A percentile compares a stretch with the other conserved stretches of the same genome.
Evolutionary conservation across 176 grass and related monocot species (phyloP).

Genomic region (Musa schizocarpa): DNA sequence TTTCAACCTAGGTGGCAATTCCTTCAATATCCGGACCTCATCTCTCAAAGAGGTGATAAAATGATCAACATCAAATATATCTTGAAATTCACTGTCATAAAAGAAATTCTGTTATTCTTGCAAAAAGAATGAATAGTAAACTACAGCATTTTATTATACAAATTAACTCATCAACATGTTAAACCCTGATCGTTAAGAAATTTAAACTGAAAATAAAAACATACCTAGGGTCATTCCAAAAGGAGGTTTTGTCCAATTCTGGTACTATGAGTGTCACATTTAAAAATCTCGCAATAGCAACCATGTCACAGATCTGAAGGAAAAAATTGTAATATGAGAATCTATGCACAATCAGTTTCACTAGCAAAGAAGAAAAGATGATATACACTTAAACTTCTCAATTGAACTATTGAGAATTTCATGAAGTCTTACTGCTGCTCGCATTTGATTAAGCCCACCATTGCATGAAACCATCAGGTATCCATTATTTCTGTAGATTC

Average conservation of each 20-base stretch:
- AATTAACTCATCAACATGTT: background rate
- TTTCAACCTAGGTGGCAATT: conserved; percentile 66
- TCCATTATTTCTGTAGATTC: conserved; percentile 81
- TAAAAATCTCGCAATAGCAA: conserved; percentile 85
- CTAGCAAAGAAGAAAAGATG: too few species aligned
- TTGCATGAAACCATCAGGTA: conserved; percentile 96
- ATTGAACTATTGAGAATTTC: background rate
- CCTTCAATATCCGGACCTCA: conserved; percentile 77
- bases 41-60: conserved; percentile 88
- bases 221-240: conserved; percentile 87
- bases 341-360: background rate
- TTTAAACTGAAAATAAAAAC: conserved; percentile 5
- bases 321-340: conserved; percentile 6
- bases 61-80: conserved; percentile 95
- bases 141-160: background rate
- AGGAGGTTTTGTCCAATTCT: conserved; percentile 84
- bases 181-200: background rate
- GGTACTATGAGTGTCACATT: conserved; percentile 87
- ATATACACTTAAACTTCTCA: background rate
- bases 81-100: conserved; percentile 61
- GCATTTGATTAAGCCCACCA: conserved; percentile 97
- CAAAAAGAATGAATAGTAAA: background rate
- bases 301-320: conserved; percentile 92
- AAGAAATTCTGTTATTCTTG: background rate
- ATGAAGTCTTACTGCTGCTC: conserved; percentile 57